These are phyloP conservation scores for Fennellomyces sp. DNA, from an alignment of 371 early-diverging fungal genomes.

Conservation along the genomic window DNA sequence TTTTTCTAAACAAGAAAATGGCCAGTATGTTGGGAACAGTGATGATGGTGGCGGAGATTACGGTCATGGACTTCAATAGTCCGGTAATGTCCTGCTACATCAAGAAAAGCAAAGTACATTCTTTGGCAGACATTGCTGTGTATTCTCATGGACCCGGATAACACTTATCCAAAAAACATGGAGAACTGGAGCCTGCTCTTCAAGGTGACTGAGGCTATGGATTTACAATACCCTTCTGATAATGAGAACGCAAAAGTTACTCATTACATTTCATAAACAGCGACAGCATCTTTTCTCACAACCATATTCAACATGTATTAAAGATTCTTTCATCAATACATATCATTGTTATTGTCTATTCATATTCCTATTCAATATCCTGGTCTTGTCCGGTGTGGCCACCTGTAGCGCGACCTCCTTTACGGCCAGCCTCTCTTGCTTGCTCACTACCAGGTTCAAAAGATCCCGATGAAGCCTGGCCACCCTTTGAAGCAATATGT, in stretches of 20 bases:
- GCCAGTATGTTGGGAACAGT: conserved; percentile 34
- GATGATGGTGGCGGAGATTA: conserved; percentile 34
- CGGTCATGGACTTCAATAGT: conserved; percentile 42
- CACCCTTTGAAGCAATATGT: conserved; percentile 17
- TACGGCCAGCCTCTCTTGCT: conserved; percentile 15
- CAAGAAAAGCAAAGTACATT: conserved; percentile 51
- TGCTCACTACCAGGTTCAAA: conserved; percentile 14
- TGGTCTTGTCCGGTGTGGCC: too few relatives aligned
- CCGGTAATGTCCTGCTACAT: conserved; percentile 35
- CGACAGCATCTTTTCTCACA: too few relatives aligned
- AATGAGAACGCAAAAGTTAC: too few relatives aligned
- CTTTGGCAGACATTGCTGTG: conserved; percentile 60
- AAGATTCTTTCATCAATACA: too few relatives aligned
- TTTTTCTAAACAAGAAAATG: conserved; percentile 22
- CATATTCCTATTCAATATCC: too few relatives aligned
- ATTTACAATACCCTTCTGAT: conserved; percentile 8
- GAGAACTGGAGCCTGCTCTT: conserved; percentile 64
- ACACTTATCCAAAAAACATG: conserved; percentile 48
- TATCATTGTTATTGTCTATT: too few relatives aligned
- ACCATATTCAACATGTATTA: too few relatives aligned
- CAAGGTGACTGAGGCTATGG: conserved; percentile 48
- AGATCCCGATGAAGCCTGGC: conserved; percentile 13
- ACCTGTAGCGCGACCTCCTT: conserved; percentile 11
- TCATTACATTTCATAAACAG: too few relatives aligned
- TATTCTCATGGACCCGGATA: conserved; percentile 56